These are phyloP conservation scores for Kitagawia praeruptora DNA, from an alignment of 129 eudicot species.

Conservation along the genomic window DNA sequence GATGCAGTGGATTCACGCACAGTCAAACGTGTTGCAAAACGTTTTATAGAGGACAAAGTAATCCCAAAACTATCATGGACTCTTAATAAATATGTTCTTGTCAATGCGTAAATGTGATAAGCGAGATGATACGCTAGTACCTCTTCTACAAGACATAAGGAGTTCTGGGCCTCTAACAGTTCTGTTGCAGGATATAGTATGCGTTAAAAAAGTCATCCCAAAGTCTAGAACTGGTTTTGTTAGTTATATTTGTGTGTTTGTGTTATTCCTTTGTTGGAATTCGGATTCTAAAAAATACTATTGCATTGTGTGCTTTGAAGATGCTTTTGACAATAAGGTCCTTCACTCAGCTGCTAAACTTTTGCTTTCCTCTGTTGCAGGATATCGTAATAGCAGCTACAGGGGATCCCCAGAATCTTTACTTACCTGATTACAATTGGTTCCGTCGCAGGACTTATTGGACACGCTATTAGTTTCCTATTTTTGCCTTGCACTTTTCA, in stretches of 20 bases:
- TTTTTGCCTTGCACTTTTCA: not conserved
- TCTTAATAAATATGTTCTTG: not conserved
- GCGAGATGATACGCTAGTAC: not conserved
- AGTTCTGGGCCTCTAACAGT: not conserved
- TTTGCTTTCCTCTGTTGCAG: constrained; percentile 20
- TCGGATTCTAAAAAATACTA: not conserved
- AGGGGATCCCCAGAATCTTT: constrained; percentile 30
- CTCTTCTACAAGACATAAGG: not conserved
- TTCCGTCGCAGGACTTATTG: constrained; percentile 17
- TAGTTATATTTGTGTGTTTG: not conserved
- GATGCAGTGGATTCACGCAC: constrained; percentile 83
- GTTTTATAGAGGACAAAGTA: constrained; percentile 77
- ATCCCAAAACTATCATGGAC: constrained; percentile 1
- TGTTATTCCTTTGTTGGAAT: not conserved
- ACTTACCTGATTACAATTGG: constrained; percentile 17
- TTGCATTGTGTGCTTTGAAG: not conserved
- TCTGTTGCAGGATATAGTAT: not conserved
- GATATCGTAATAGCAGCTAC: constrained; percentile 43
- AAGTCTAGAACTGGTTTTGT: not conserved
- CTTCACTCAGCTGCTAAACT: not conserved
- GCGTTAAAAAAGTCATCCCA: not conserved
- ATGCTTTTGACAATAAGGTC: not conserved
- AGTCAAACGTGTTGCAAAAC: constrained; percentile 82
- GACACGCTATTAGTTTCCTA: not conserved
- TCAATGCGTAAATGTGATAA: not conserved